Conservation (phyloP, 768 basidiomycete species). For the Phlegmacium glaucopus region DNA sequence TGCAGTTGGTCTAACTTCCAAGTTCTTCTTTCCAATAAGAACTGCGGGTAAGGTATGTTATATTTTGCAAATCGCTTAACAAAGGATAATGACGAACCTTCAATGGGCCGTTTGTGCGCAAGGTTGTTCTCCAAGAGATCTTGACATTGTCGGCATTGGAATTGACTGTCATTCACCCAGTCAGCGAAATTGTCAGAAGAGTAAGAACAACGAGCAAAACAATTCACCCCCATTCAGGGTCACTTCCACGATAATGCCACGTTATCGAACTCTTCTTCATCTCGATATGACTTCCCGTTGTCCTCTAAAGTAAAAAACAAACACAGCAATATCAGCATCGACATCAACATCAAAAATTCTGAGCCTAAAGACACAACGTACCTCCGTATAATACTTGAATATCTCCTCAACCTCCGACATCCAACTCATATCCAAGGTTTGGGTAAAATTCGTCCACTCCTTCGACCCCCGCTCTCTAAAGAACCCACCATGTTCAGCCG, state of each 20-base stretch:
- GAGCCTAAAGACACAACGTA: conserved; percentile 32
- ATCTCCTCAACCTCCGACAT: conserved; percentile 94
- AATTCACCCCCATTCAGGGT: conserved; percentile 94
- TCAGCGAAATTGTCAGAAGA: not conserved
- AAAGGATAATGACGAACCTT: conserved; percentile 55
- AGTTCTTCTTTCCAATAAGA: conserved; percentile 96
- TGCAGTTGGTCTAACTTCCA: conserved; percentile 94
- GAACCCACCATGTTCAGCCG: conserved; percentile 95
- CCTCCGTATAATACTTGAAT: conserved; percentile 95
- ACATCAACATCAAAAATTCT: not conserved
- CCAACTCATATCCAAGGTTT: conserved; percentile 94
- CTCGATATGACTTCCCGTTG: conserved; percentile 95
- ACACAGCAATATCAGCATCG: conserved; percentile 10
- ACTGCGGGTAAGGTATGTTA: conserved; percentile 47
- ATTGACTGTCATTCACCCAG: conserved; percentile 45
- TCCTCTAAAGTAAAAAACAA: conserved; percentile 58
- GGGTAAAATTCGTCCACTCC: conserved; percentile 88
- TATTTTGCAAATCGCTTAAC: not conserved
- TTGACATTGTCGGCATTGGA: conserved; percentile 96
- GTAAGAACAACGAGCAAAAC: not conserved
- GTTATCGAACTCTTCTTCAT: conserved; percentile 97
- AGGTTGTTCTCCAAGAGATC: conserved; percentile 94
- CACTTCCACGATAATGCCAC: conserved; percentile 92
- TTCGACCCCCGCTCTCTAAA: conserved; percentile 64
- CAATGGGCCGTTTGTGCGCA: conserved; percentile 90